A percentile compares a stretch with the other conserved stretches of the same genome.
phyloP scores from a whole-genome alignment of 148 eudicot species.

The Cornus kousa region DNA sequence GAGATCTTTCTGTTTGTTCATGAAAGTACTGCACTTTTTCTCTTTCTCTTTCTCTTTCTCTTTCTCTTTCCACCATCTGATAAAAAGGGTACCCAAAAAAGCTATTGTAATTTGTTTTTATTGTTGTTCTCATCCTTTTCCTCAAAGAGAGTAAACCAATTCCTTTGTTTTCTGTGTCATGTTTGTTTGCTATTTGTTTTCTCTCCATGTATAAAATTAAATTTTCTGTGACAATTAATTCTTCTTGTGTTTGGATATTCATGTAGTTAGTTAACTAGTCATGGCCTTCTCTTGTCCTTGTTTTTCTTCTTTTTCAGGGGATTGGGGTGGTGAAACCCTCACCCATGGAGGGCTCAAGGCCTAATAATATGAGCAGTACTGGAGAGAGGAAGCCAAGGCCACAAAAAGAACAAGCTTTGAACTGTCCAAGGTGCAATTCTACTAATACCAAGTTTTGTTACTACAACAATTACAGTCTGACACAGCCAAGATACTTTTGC shows the following conservation, averaged over 20 bases:
- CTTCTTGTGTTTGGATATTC: neutral
- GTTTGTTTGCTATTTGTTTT: conserved; percentile 12
- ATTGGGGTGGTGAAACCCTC: conserved; percentile 18
- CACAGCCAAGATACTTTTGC: conserved; percentile 57
- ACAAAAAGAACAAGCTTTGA: conserved; percentile 42
- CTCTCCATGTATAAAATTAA: too few species aligned
- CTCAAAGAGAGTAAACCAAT: neutral
- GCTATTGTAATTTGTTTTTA: conserved; percentile 13
- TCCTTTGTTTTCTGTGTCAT: conserved; percentile 8
- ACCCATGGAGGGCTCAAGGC: conserved; percentile 20
- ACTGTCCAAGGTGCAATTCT: conserved; percentile 55
- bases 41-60: neutral
- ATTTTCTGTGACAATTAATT: neutral
- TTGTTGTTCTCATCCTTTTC: neutral
- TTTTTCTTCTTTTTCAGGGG: conserved; percentile 18
- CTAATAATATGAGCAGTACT: too few species aligned
- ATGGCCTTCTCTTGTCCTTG: neutral
- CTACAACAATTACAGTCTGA: conserved; percentile 53
- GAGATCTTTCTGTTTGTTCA: conserved; percentile 6
- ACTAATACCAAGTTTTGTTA: conserved; percentile 53
- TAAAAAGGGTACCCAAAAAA: neutral
- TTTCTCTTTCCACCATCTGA: conserved; percentile 10
- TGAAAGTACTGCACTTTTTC: conserved; percentile 15
- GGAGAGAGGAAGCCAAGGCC: conserved; percentile 43
- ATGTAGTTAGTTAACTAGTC: neutral